Conservation (phyloP, 768 basidiomycete genomes). For the Trametes cinnabarina region DNA sequence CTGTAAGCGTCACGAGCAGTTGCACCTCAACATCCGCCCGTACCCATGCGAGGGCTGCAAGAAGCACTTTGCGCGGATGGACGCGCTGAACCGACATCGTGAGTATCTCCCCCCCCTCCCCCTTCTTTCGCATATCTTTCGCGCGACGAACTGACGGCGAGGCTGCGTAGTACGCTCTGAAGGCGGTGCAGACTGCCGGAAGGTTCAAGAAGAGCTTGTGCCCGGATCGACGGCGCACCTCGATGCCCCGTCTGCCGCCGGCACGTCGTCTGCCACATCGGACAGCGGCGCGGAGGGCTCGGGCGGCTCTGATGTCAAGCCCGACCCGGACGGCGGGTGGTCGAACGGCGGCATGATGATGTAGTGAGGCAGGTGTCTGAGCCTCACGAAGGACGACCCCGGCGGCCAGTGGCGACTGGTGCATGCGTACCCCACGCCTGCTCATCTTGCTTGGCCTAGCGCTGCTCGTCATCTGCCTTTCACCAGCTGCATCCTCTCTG, state of each 20-base stretch:
- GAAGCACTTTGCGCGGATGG: conserved; percentile 93
- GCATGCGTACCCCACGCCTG: no score
- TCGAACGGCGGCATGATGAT: conserved; percentile 23
- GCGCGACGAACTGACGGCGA: not conserved
- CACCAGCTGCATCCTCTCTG: not conserved
- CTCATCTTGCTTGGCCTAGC: not conserved
- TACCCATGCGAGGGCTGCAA: conserved; percentile 92
- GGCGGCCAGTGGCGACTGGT: not conserved
- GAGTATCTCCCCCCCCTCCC: conserved; percentile 36
- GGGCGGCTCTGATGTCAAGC: conserved; percentile 21
- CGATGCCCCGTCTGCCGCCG: conserved; percentile 3
- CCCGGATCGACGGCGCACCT: conserved; percentile 19
- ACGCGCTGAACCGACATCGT: conserved; percentile 92
- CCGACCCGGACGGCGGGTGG: conserved; percentile 28
- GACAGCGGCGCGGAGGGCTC: conserved; percentile 18
- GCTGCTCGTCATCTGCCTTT: not conserved
- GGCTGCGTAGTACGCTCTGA: conserved; percentile 59
- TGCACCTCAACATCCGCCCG: conserved; percentile 90
- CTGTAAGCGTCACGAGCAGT: conserved; percentile 93
- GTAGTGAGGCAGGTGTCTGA: conserved; percentile 9
- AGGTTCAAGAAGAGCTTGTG: conserved; percentile 35
- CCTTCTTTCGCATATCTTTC: not conserved
- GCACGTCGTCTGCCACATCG: conserved; percentile 4
- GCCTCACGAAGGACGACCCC: no score
- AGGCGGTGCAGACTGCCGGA: conserved; percentile 74